Percentiles rank a stretch among this genome's conserved stretches.
Conservation (phyloP, 257 asterid species). For the Plantago ovata region DNA sequence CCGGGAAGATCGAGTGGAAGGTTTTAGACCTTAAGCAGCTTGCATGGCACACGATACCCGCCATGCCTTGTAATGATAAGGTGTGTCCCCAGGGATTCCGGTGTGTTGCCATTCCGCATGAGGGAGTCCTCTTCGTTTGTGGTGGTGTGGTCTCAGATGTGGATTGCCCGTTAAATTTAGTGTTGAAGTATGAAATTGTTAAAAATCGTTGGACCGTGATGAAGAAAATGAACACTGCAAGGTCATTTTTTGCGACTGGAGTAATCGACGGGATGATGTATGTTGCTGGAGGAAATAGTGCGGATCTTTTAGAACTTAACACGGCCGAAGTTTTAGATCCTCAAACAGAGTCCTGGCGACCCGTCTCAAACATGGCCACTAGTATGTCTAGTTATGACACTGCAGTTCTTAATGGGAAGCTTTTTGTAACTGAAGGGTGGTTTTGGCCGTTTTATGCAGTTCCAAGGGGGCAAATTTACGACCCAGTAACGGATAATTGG, state of each 20-base stretch:
- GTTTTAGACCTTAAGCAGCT: constrained; percentile 62
- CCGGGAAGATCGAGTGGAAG: constrained; percentile 83
- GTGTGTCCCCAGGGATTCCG: constrained; percentile 85
- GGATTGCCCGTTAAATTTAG: constrained; percentile 82
- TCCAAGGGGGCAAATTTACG: constrained; percentile 88
- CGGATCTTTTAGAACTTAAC: constrained; percentile 70
- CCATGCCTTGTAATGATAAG: constrained; percentile 93
- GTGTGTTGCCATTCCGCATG: constrained; percentile 72
- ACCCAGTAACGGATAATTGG: constrained; percentile 72
- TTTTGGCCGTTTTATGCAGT: constrained; percentile 95
- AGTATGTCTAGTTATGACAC: constrained; percentile 80
- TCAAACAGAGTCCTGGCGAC: constrained; percentile 56
- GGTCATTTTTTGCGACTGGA: constrained; percentile 87
- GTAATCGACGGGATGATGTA: constrained; percentile 76
- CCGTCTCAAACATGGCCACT: constrained; percentile 65
- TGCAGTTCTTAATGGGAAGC: constrained; percentile 83
- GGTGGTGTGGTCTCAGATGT: constrained; percentile 80
- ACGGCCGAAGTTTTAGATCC: constrained; percentile 84
- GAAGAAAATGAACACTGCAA: constrained; percentile 81
- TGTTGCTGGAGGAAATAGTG: constrained; percentile 90
- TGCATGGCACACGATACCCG: constrained; percentile 83
- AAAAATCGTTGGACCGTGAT: constrained; percentile 83
- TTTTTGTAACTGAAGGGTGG: constrained; percentile 95
- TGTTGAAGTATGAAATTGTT: constrained; percentile 69
- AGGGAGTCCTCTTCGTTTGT: constrained; percentile 70